Evolutionary conservation across 208 protist genomes (phyloP), one percentile per base, ranked within the genome.

Genomic region (Leishmania tropica): DNA sequence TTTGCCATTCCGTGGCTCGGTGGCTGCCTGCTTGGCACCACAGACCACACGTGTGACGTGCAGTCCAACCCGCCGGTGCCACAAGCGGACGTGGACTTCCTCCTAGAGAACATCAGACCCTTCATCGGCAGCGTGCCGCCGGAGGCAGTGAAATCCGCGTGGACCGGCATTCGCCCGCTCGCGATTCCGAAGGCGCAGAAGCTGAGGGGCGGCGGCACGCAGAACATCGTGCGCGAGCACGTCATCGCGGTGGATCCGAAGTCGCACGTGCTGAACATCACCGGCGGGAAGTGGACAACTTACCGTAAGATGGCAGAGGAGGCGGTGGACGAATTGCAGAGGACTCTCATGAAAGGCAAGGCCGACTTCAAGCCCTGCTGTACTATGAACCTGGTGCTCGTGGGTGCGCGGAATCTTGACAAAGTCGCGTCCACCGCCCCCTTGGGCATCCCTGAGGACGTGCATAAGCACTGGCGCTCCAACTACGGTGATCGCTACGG

Each of bases 271-370:
- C 54, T 99, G 17, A 96, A 92, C 77, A 92, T 99, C 40, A 91
- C 91, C 10, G 98, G 98, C 37, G 98, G 98, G 58, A 99, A 99
- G 89, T 99, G 98, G 97, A 99, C 98, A 65, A 99, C 97, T 48
- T 99, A 98, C 89, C 96, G 98, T 78, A 91, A 93, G 81, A 99
- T 99, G 86, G 92, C 96, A 21, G 90, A 99, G 89, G 94, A 99
- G 80, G 88, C 92, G 4, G 90, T 99, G 35, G 91, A 98, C 85
- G 79, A 85, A 28, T 85, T 95, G 3, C 74, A 85, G 31, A 83
- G 79, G 62, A 90, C 88, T 8, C 51, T 96, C 31, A 82, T 95
- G 76, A 84, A 90, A 62, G 86, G 71, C 28, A 83, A 81, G 15
- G 88, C 71, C 11, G 56, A 80, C 31, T 71, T 79, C 42, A 80